Conservation (phyloP, 208 protist species). For the Acanthamoeba royreba region DNA sequence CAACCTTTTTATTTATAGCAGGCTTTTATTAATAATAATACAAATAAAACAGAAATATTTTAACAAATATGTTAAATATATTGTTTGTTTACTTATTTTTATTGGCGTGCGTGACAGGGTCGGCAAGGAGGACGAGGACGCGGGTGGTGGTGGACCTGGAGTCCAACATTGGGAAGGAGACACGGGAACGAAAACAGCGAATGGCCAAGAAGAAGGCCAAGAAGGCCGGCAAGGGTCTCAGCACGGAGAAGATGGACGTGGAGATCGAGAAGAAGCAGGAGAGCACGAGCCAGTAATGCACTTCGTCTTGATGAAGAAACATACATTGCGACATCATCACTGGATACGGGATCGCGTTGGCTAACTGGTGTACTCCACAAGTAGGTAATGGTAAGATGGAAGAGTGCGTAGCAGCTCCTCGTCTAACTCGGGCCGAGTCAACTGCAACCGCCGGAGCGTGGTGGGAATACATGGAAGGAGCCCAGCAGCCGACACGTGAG, state of each 20-base stretch:
- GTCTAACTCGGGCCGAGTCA: background rate
- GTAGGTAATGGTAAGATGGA: too few relatives aligned
- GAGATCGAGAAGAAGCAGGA: background rate
- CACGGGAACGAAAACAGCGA: slow-evolving; percentile 4
- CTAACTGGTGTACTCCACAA: too few relatives aligned
- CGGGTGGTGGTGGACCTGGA: slow-evolving; percentile 9
- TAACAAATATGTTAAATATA: too few relatives aligned
- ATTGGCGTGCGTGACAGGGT: background rate
- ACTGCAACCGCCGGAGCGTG: background rate
- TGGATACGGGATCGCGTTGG: too few relatives aligned
- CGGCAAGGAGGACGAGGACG: background rate
- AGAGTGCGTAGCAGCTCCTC: background rate
- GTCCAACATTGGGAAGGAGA: background rate
- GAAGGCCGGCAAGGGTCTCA: background rate
- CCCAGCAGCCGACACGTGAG: background rate
- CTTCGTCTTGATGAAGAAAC: too few relatives aligned
- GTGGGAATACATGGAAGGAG: background rate
- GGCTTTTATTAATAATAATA: too few relatives aligned
- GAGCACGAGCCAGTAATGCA: background rate
- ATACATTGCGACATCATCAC: too few relatives aligned
- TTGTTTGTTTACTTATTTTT: background rate
- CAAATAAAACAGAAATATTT: too few relatives aligned
- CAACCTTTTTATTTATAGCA: background rate
- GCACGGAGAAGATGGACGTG: background rate
- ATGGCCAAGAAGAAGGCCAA: background rate